Conservation (phyloP, 257 asterid species). For the Nicotiana obtusifolia region DNA sequence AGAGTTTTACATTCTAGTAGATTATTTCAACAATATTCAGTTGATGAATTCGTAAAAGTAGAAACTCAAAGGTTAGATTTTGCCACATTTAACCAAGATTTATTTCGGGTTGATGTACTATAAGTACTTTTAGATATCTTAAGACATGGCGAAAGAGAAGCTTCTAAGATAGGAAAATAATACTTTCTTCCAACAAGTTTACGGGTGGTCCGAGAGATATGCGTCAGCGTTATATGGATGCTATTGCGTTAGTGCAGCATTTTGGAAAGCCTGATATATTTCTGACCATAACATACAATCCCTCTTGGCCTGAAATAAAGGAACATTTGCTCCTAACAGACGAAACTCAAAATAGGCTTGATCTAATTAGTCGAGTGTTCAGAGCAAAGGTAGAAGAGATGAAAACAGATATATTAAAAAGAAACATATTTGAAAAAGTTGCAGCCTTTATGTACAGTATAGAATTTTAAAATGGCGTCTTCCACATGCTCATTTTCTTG, state of each 20-base stretch:
- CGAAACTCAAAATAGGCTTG: neutral
- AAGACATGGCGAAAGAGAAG: neutral
- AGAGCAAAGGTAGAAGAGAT: neutral
- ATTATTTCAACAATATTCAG: neutral
- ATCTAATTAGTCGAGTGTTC: neutral
- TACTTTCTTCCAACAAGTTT: neutral
- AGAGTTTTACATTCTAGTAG: neutral
- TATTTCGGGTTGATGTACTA: neutral
- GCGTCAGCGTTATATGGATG: too few relatives aligned
- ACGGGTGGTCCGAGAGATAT: too few relatives aligned
- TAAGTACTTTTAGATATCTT: neutral
- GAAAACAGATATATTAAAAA: neutral
- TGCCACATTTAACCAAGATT: neutral
- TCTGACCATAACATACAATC: too few relatives aligned
- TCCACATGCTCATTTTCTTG: neutral
- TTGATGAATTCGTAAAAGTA: constrained; percentile 8
- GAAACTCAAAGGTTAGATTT: neutral
- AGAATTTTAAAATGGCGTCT: neutral
- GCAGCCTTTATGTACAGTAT: neutral
- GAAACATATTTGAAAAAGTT: neutral
- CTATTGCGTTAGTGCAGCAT: too few relatives aligned
- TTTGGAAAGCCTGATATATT: too few relatives aligned
- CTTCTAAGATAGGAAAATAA: neutral
- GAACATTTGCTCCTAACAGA: neutral
- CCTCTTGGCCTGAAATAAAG: neutral